Evolutionary conservation across 371 early-diverging fungal species (phyloP), one percentile per base, ranked within the genome.

Genomic region (Mucor mucedo): DNA sequence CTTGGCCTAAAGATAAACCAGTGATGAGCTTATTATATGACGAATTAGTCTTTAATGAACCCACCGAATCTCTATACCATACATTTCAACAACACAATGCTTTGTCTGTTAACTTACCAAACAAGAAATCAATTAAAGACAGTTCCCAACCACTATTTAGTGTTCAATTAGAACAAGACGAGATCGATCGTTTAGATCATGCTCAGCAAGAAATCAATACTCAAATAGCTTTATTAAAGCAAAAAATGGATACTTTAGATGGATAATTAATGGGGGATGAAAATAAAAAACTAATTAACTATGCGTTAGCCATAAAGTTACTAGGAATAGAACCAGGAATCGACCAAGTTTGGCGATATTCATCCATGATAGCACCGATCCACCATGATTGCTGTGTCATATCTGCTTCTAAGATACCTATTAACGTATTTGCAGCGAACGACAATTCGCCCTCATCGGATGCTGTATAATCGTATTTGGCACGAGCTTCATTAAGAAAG

Each of bases 11-110:
- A 61, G 87, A 89, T 33, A 91, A 89, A 60, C 89, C 90, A 1
- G 91, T 93, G 0, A 79, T 84, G 60, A 90, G 90, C 63, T 87
- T 89, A 65, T 72, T 83, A 28, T 93, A 93, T 62, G 95, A 94
- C 57, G 95, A 94, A 71, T 65, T 95, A 38, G 92, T 95, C 3
- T 95, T 96, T 69, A 92, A 92, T 65, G 93, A 93, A 67, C 96
- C 96, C 0, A 89, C 90, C 2, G 94, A 94, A 63, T 83, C 87
- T n/a, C 84, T 93, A 62, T 89, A 90, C 75, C 85, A 88, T 59
- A 68, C 86, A 21, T 73, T 93, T 49, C 73, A 77, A 48, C 84
- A 87, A 28, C 78, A 90, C 54, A 74, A 76, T 44, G 80, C 83
- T 6, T 68, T 84, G 5, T 67, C 68, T 21, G 61, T 60, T 38